Base-by-base conservation (phyloP, 2,329 filamentous ascomycete genomes). In the Rhytidhysteron rufulum region DNA sequence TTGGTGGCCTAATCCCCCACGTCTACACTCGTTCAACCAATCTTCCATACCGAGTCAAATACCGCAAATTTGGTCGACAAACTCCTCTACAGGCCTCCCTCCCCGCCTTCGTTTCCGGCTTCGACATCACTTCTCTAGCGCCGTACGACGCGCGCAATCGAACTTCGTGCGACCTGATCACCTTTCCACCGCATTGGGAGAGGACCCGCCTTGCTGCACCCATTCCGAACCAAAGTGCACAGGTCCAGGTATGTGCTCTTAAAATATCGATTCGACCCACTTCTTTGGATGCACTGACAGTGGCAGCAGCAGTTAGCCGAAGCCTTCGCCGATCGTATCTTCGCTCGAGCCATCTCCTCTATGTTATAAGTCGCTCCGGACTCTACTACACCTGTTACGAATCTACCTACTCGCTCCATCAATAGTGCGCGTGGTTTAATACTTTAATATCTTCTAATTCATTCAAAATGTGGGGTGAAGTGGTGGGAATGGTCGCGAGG, bases 61-160 rank as follows among this genome's bases (percentile, higher is more conserved):
- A n/a, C n/a, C n/a, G n/a, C n/a, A n/a, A n/a, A n/a, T n/a, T n/a
- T n/a, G n/a, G n/a, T n/a, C n/a, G n/a, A n/a, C n/a, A n/a, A n/a
- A n/a, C n/a, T n/a, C n/a, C n/a, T n/a, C n/a, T n/a, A n/a, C n/a
- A n/a, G n/a, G n/a, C n/a, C n/a, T 34, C 16, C 20, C 17, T 30
- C 18, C 19, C 30, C 5, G 27, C 17, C 20, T 18, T 42, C 34
- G 22, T 30, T 38, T 31, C 42, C 49, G 38, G 43, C 43, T 37
- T 42, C 44, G 41, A 43, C 47, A 37, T 49, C 52, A 35, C 48
- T 58, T 55, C 39, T 56, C 60, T 62, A 60, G 58, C 53, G 43
- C 43, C 39, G 58, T 58, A 44, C 51, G 15, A 63, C 58, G 15
- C 35, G 19, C 40, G 24, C 40, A 27, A 40, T 46, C 24, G 48